Evolutionary conservation across 2,329 filamentous ascomycete species (phyloP).

Genomic region (Monosporascus sp.): DNA sequence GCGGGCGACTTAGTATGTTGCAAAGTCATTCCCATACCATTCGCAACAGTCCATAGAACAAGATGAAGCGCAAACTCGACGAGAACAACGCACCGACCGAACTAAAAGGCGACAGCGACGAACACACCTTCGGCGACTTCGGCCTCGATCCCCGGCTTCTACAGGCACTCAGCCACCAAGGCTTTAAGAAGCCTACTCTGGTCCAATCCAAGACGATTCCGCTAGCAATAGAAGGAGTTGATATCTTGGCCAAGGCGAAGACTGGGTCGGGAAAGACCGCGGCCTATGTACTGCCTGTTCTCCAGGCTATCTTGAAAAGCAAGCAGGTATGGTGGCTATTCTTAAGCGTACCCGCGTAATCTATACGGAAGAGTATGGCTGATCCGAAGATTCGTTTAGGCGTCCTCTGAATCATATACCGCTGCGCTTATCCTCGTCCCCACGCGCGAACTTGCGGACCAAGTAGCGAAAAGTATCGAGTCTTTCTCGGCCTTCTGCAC

Average conservation of each 20-base stretch:
- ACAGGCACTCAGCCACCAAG: slow-evolving; percentile 78
- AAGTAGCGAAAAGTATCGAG: slow-evolving; percentile 76
- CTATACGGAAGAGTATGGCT: not conserved
- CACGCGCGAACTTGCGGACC: slow-evolving; percentile 88
- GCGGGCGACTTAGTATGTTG: too few relatives aligned
- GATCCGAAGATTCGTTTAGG: slow-evolving; percentile 27
- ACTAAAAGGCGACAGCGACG: slow-evolving; percentile 8
- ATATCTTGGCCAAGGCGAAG: slow-evolving; percentile 87
- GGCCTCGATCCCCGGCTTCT: slow-evolving; percentile 80
- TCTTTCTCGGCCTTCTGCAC: slow-evolving; percentile 77
- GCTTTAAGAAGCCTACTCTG: slow-evolving; percentile 80
- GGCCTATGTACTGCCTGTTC: slow-evolving; percentile 87
- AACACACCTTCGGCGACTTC: slow-evolving; percentile 66
- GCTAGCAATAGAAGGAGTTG: slow-evolving; percentile 77
- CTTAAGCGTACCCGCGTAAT: not conserved
- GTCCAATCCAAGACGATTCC: slow-evolving; percentile 88
- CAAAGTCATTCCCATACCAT: not conserved
- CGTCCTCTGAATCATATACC: slow-evolving; percentile 49
- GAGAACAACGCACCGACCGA: slow-evolving; percentile 42
- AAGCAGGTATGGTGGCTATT: slow-evolving; percentile 52
- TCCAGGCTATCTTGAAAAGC: slow-evolving; percentile 75
- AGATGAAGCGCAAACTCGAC: slow-evolving; percentile 59
- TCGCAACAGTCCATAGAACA: slow-evolving; percentile 7
- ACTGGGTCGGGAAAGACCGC: slow-evolving; percentile 97
- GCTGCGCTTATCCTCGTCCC: slow-evolving; percentile 87